Conservation (phyloP, 805 yeast genomes). For the Scheffersomyces amazonensis region DNA sequence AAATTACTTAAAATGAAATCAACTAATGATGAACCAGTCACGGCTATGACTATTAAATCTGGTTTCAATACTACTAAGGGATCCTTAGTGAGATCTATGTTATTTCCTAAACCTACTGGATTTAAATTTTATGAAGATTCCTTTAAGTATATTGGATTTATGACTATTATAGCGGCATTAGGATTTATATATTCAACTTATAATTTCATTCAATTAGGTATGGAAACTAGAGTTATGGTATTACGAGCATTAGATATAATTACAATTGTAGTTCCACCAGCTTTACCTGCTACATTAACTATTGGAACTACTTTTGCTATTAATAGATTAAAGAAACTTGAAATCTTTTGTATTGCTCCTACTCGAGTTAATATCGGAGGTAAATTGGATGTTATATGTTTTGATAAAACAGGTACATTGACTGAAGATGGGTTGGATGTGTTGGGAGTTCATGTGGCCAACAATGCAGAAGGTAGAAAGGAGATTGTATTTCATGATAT, state of each 20-base stretch:
- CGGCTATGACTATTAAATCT: constrained; percentile 83
- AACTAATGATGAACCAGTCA: constrained; percentile 69
- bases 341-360: constrained; percentile 89
- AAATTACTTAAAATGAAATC: constrained; percentile 79
- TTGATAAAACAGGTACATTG: constrained; percentile 96
- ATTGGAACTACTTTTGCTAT: constrained; percentile 95
- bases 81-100: constrained; percentile 88
- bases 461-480: constrained; percentile 38
- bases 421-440: constrained; percentile 97
- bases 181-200: constrained; percentile 85
- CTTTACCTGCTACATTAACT: constrained; percentile 94
- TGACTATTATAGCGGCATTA: constrained; percentile 78
- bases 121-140: constrained; percentile 94
- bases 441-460: constrained; percentile 50
- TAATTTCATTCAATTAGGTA: constrained; percentile 75
- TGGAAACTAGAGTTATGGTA: constrained; percentile 67
- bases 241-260: constrained; percentile 90
- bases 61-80: constrained; percentile 98
- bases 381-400: constrained; percentile 82
- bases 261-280: constrained; percentile 98
- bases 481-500: constrained; percentile 34
- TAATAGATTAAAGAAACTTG: constrained; percentile 57
- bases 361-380: constrained; percentile 96
- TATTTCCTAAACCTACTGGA: constrained; percentile 92
- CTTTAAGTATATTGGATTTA: constrained; percentile 92